phyloP scores from a whole-genome alignment of 2,329 filamentous ascomycete species.

The Microthyrium microscopicum region DNA sequence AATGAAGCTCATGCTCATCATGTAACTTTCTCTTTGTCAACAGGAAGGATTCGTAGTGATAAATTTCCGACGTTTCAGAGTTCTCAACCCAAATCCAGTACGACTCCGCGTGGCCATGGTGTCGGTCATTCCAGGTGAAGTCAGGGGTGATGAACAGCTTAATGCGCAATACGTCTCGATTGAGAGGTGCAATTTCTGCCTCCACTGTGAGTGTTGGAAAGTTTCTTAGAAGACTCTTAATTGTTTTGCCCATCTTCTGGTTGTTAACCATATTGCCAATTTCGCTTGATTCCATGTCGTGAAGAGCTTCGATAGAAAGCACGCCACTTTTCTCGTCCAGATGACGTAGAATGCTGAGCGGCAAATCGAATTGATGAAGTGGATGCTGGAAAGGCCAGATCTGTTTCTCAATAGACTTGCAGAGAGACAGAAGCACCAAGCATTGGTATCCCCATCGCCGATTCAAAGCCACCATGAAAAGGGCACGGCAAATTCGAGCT shows the following conservation, averaged over 20 bases:
- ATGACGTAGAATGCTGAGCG: slow-evolving; percentile 65
- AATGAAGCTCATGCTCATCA: slow-evolving; percentile 94
- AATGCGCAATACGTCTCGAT: slow-evolving; percentile 86
- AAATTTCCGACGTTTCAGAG: slow-evolving; percentile 92
- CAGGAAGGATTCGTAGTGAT: slow-evolving; percentile 95
- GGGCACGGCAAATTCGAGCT: slow-evolving; percentile 77
- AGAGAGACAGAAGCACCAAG: slow-evolving; percentile 72
- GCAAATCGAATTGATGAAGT: slow-evolving; percentile 84
- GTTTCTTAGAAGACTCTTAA: slow-evolving; percentile 67
- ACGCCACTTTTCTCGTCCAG: slow-evolving; percentile 64
- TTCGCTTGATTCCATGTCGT: slow-evolving; percentile 85
- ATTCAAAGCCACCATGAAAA: slow-evolving; percentile 97
- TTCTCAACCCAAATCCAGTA: slow-evolving; percentile 99
- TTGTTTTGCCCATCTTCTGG: slow-evolving; percentile 64
- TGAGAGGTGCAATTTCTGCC: slow-evolving; percentile 86
- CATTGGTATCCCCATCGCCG: slow-evolving; percentile 93
- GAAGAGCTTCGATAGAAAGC: slow-evolving; percentile 62
- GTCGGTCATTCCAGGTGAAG: slow-evolving; percentile 84
- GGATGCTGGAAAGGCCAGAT: slow-evolving; percentile 94
- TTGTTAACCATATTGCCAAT: slow-evolving; percentile 89
- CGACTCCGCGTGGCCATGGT: slow-evolving; percentile 86
- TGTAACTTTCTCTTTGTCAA: slow-evolving; percentile 76
- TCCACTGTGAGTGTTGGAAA: slow-evolving; percentile 88
- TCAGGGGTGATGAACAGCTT: slow-evolving; percentile 74
- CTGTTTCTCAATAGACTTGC: slow-evolving; percentile 92